Conservation (phyloP, 495 filamentous ascomycete genomes). For the Hyaloscypha variabilis region DNA sequence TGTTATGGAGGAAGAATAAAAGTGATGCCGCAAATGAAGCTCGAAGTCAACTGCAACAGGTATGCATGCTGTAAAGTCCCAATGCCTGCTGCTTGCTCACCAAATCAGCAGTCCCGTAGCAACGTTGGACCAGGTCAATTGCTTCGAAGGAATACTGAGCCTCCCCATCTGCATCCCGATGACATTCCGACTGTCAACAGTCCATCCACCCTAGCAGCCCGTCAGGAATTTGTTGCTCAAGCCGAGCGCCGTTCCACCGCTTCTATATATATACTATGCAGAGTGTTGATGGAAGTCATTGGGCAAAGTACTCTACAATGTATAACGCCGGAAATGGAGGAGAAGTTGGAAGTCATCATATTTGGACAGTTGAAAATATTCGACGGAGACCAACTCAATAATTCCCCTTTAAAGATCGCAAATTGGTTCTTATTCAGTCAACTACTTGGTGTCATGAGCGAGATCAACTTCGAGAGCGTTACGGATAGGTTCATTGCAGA, state of each 20-base stretch:
- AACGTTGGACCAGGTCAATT: conserved; percentile 44
- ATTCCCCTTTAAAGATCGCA: conserved; percentile 79
- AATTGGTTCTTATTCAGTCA: conserved; percentile 96
- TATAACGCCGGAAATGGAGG: conserved; percentile 83
- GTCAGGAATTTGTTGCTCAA: conserved; percentile 70
- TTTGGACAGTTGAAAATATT: conserved; percentile 87
- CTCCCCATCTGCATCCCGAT: conserved; percentile 35
- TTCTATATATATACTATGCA: conserved; percentile 92
- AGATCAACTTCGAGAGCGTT: conserved; percentile 83
- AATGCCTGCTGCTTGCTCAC: conserved; percentile 4
- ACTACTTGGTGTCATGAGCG: conserved; percentile 92
- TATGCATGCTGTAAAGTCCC: conserved; percentile 31
- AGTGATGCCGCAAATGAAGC: conserved; percentile 79
- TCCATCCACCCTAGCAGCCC: conserved; percentile 49
- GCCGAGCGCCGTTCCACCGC: conserved; percentile 87
- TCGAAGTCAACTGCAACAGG: conserved; percentile 62
- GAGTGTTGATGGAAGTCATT: conserved; percentile 92
- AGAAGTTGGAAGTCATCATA: conserved; percentile 81
- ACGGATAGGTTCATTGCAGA: conserved; percentile 78
- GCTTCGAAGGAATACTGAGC: conserved; percentile 58
- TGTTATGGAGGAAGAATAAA: conserved; percentile 95
- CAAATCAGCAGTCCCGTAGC: conserved; percentile 27
- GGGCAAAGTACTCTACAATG: conserved; percentile 80
- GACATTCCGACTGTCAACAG: conserved; percentile 18
- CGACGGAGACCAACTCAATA: conserved; percentile 79